Base-by-base conservation (phyloP, 2,329 filamentous ascomycete genomes). In the Colletotrichum sublineola region DNA sequence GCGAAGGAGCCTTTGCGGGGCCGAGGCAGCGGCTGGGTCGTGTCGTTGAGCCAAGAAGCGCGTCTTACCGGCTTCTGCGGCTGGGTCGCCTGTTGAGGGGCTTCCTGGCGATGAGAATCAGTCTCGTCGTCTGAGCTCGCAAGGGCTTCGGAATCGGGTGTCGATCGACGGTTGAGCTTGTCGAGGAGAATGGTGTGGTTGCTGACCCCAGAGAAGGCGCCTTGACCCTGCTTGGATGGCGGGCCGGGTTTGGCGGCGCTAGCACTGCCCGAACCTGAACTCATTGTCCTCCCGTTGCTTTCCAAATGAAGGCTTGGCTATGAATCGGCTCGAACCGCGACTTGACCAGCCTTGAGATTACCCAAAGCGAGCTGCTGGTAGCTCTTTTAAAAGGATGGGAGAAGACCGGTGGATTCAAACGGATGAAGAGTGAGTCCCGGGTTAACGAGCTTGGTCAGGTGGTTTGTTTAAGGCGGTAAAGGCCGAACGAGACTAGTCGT, bases 91-190 rank as follows among this genome's bases (percentile, higher is more conserved):
- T 82, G 83, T 77, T 86, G 86, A 74, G 83, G 83, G 77, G 79
- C 81, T 69, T 88, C 89, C 76, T 89, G 85, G 56, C 86, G 86
- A 75, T 89, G 87, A 79, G 90, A 87, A 73, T 97, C 93, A 69
- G 86, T 88, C 81, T 99, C 96, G 81, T 98, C 96, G 81, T 98
- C 96, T 15, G 95, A 98, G 76, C 96, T 98, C 64, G 93, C 95
- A 72, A 98, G 85, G 63, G 94, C 96, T 80, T 98, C 96, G 4
- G 95, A 98, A 80, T 98, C 96, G 31, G 96, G 96, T 1, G 96
- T 98, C 9, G 94, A 95, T 77, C 95, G 90, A 68, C 91, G 88
- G 77, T 93, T 93, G 62, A 92, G 86, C 80, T 95, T 96, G 63
- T 96, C 94, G 44, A 94, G 86, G 60, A 94, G 84, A 50, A 92